Conservation (phyloP, 2,329 filamentous ascomycete species). For the Boeremia lycopersici region DNA sequence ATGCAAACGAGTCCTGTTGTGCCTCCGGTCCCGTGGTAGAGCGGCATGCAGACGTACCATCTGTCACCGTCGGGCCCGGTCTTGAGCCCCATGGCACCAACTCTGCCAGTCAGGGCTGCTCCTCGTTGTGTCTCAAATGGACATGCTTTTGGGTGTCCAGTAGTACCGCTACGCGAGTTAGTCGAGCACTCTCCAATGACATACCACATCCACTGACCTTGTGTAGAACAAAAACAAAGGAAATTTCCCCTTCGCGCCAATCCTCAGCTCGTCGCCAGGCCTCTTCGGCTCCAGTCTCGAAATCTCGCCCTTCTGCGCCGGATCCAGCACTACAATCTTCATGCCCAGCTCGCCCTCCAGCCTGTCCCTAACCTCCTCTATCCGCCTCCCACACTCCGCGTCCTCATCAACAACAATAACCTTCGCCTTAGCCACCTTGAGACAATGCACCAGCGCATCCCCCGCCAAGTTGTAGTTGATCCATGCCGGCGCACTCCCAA, state of each 20-base stretch:
- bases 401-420: conserved; percentile 55
- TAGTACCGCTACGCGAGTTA: conserved; percentile 65
- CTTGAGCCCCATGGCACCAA: conserved; percentile 44
- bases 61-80: conserved; percentile 58
- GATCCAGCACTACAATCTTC: conserved; percentile 60
- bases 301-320: conserved; percentile 55
- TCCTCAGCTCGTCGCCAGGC: conserved; percentile 62
- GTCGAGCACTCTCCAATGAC: background rate
- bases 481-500: conserved; percentile 72
- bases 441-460: conserved; percentile 68
- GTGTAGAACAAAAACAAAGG: conserved; percentile 74
- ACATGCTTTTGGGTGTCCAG: conserved; percentile 75
- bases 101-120: conserved; percentile 47
- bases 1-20: conserved; percentile 64
- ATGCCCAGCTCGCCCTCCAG: conserved; percentile 65
- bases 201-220: conserved; percentile 47
- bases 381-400: conserved; percentile 58
- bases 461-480: conserved; percentile 73
- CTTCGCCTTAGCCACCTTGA: conserved; percentile 62
- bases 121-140: conserved; percentile 61
- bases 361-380: conserved; percentile 57
- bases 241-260: conserved; percentile 57
- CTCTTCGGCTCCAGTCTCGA: conserved; percentile 55
- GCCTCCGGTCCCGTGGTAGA: conserved; percentile 77
- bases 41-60: conserved; percentile 78